These are phyloP conservation scores for Harringtonia aguacate DNA, from an alignment of 2,329 filamentous ascomycete species.

Conservation along the genomic window DNA sequence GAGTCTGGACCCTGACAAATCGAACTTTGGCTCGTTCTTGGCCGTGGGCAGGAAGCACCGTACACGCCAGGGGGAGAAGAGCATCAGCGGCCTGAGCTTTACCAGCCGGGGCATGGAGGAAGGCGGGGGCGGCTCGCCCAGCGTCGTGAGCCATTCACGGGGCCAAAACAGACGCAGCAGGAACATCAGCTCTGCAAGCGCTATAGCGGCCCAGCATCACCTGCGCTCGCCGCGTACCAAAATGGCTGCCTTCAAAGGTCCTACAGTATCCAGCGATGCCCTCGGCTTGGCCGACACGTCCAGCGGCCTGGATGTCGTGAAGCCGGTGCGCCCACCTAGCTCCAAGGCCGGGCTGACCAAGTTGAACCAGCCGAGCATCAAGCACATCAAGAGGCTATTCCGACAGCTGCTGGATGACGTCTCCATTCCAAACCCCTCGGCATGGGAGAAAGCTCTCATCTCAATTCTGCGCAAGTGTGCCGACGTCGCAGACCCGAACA, in stretches of 20 bases:
- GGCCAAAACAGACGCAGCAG: constrained; percentile 57
- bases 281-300: constrained; percentile 35
- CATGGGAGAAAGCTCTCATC: constrained; percentile 84
- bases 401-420: constrained; percentile 73
- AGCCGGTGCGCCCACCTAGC: constrained; percentile 22
- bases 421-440: constrained; percentile 57
- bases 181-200: constrained; percentile 77
- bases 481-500: constrained; percentile 88
- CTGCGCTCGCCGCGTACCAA: constrained; percentile 62
- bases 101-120: constrained; percentile 62
- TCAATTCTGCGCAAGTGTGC: constrained; percentile 86
- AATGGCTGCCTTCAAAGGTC: constrained; percentile 44
- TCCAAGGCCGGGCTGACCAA: constrained; percentile 62
- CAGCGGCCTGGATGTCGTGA: constrained; percentile 28
- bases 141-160: constrained; percentile 48
- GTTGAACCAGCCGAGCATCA: constrained; percentile 75
- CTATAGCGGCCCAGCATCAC: constrained; percentile 43
- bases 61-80: constrained; percentile 60
- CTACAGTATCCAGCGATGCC: constrained; percentile 40
- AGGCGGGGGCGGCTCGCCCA: constrained; percentile 36
- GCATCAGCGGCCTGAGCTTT: constrained; percentile 58
- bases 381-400: constrained; percentile 78
- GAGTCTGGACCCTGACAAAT: constrained; percentile 63
- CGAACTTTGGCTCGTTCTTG: constrained; percentile 61
- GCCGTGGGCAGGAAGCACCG: constrained; percentile 67